phyloP scores from a whole-genome alignment of 805 yeast species.

The Sugiyamaella marilandica region DNA sequence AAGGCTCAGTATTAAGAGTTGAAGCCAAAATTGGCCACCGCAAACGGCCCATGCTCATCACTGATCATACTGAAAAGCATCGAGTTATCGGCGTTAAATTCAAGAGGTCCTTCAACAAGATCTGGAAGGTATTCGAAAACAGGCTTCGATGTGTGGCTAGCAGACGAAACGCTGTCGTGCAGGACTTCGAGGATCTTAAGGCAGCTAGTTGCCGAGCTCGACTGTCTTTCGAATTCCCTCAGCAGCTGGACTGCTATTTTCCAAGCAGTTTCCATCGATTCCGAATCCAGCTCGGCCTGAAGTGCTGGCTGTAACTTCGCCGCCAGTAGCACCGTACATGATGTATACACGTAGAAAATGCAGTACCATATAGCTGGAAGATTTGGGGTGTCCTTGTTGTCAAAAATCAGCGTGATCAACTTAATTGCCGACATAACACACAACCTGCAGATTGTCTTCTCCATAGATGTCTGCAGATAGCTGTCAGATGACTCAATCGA shows the following conservation, averaged over 20 bases:
- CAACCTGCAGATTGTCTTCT: slow-evolving; percentile 10
- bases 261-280: slow-evolving; percentile 13
- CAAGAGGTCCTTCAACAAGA: background rate
- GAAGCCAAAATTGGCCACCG: background rate
- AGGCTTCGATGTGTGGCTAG: slow-evolving; percentile 3
- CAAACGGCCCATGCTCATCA: slow-evolving; percentile 8
- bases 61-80: slow-evolving; percentile 8
- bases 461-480: slow-evolving; percentile 9
- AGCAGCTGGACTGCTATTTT: slow-evolving; percentile 11
- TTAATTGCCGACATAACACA: slow-evolving; percentile 18
- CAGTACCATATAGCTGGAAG: slow-evolving; percentile 27
- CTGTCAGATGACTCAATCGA: slow-evolving; percentile 1
- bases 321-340: slow-evolving; percentile 25
- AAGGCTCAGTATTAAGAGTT: background rate
- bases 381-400: slow-evolving; percentile 8
- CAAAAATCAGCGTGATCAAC: slow-evolving; percentile 14
- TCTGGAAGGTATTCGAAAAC: slow-evolving; percentile 11
- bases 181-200: slow-evolving; percentile 10
- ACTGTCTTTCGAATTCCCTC: slow-evolving; percentile 1
- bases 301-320: slow-evolving; percentile 25
- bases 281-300: slow-evolving; percentile 14
- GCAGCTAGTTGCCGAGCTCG: slow-evolving; percentile 14
- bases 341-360: slow-evolving; percentile 25
- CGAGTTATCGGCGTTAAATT: slow-evolving; percentile 1
- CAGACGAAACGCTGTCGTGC: slow-evolving; percentile 12